Evolutionary conservation across 257 asterid genomes (phyloP).

Genomic region (Nicotiana otophora): DNA sequence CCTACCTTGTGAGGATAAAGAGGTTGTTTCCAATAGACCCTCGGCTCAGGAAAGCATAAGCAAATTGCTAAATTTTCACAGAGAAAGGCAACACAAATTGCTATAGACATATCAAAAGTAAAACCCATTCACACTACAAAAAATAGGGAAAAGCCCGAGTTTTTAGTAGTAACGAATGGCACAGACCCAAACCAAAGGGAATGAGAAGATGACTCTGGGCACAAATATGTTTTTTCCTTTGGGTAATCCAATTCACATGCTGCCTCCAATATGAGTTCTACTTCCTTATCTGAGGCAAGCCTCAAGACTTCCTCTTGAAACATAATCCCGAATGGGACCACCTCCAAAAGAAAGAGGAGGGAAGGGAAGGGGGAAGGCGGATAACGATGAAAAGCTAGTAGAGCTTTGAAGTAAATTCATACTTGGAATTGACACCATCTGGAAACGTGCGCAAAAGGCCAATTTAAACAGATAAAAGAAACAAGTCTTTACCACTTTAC

Average conservation of each 20-base stretch:
- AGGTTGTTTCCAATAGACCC: too few relatives aligned
- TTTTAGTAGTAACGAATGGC: too few relatives aligned
- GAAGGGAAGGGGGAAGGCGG: background rate
- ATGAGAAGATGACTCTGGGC: background rate
- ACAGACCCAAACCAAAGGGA: background rate
- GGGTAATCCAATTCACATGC: background rate
- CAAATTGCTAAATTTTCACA: background rate
- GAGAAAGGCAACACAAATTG: background rate
- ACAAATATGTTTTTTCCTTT: background rate
- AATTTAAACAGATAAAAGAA: background rate
- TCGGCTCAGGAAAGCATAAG: too few relatives aligned
- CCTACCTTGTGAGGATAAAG: too few relatives aligned
- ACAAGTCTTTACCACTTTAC: slow-evolving; percentile 35
- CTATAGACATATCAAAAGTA: background rate
- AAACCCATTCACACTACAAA: background rate
- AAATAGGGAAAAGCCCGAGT: too few relatives aligned
- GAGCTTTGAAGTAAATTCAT: background rate
- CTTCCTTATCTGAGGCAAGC: background rate
- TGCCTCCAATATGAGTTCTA: background rate
- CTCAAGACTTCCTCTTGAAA: background rate
- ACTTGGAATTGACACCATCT: background rate
- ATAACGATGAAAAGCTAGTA: background rate
- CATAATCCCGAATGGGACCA: background rate
- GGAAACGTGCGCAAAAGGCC: background rate
- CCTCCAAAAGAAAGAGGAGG: background rate